Evolutionary conservation across 2,329 filamentous ascomycete genomes (phyloP), one percentile per base, ranked within the genome.

Genomic region (Penicillium sclerotigenum): DNA sequence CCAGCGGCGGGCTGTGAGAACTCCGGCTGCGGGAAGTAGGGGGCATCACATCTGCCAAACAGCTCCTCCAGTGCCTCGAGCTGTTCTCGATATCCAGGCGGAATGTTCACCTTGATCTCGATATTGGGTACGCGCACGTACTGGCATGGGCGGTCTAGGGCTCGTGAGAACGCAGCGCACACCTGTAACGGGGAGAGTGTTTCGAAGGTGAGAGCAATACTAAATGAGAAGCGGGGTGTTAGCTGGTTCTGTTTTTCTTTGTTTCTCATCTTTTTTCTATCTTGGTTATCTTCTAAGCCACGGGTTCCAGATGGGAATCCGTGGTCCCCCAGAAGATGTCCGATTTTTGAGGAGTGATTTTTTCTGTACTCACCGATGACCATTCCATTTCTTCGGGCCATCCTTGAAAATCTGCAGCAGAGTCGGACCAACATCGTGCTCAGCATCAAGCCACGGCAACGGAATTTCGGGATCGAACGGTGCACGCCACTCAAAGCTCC

Each of bases 361-460:
- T 49, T 24, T 7, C n/a, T 10, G 28, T 18, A 71, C 81, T 73
- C 77, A 87, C 85, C 84, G 80, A 70, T 86, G 83, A 45, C 85
- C 85, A 67, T 87, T 87, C 92, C 93, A 97, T 73, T 90, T 91
- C 62, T 82, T 80, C 5, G 89, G 83, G 1, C 93, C 93, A 71
- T 97, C 92, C 75, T 97, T 97, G 81, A 97, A 93, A 54, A 97
- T 87, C 71, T 97, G 93, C 54, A 96, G 79, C 45, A 97, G 85
- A 2, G 93, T 90, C 1, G 94, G 91, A 4, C 94, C 94, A 41
- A 97, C 88, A 67, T 99, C 94, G 69, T 97, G 93, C 74, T 97
- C 94, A 5, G 92, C 91, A 69, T 99, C 94, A 37, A 99, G 80
- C 91, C 93, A 99, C 0, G 94, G 94, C 36, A 99, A 81, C 60